Evolutionary conservation across 768 basidiomycete genomes (phyloP), one percentile per base, ranked within the genome.

Genomic region (Leccinum subtestaceum): DNA sequence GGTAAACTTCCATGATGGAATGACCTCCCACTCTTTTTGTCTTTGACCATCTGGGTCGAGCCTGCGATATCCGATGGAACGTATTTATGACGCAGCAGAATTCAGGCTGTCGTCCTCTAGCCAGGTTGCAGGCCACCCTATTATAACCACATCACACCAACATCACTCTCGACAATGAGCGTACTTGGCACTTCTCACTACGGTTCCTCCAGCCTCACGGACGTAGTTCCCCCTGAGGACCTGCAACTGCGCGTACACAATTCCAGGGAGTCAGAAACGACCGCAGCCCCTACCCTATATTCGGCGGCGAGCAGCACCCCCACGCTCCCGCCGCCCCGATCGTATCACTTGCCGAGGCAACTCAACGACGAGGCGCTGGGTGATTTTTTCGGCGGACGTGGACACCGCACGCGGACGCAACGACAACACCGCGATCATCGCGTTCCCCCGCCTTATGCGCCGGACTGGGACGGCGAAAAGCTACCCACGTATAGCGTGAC

Each of bases 371-470:
- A 75, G 34, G 65, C 71, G 17, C 52, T 73, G 29, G 56, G 65
- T 1, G 72, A 75, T 1, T 75, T 73, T 56, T 75, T 73, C 56
- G 72, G 72, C 0, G 72, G 65, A 34, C 68, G 68, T 12, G 36
- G 60, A 11, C 60, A 68, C n/a, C 65, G 68, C 27, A 57, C 63
- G 38, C 70, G 73, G 49, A 56, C 63, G 15, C 63, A 67, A 34
- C 23, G 21, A 48, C 23, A 48, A 25, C 23, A 21, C 2, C 46
- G n/a, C 2, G 40, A 48, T 2, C 63, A 43, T 10, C 70, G 61
- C 50, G 52, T n/a, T 9, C 71, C 72, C 11, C 83, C 82, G 3
- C 70, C 81, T 17, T 84, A 83, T 61, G 72, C 72, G 8, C 78
- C 75, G 52, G 78, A 81, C 32, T 72, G 73, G 65, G 66, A 71